Conservation (phyloP, 2,329 filamentous ascomycete genomes). For the Colletotrichum tabaci region DNA sequence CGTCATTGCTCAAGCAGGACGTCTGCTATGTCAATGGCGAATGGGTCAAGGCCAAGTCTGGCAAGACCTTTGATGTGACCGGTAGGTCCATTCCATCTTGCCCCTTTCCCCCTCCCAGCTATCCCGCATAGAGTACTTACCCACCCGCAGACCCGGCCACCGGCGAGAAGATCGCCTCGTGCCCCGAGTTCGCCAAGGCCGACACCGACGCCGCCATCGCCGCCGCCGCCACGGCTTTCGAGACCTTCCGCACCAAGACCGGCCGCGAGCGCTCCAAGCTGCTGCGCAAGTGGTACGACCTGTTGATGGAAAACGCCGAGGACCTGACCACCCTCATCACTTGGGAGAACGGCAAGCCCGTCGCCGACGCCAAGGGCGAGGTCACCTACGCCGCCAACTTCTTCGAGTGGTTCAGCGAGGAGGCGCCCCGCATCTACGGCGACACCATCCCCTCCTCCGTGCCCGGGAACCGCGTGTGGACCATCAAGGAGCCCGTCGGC, state of each 20-base stretch:
- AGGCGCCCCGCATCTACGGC: constrained; percentile 81
- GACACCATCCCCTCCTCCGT: constrained; percentile 80
- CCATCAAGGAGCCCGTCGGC: constrained; percentile 86
- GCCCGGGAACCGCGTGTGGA: constrained; percentile 81
- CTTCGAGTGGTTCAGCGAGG: constrained; percentile 86
- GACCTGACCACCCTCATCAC: constrained; percentile 88
- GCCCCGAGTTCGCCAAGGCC: constrained; percentile 84
- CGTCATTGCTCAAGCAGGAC: constrained; percentile 86
- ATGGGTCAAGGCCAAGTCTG: constrained; percentile 88
- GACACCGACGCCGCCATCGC: constrained; percentile 88
- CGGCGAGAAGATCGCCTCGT: constrained; percentile 83
- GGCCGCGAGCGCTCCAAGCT: constrained; percentile 82
- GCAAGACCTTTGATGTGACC: constrained; percentile 91
- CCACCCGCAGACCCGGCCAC: constrained; percentile 80
- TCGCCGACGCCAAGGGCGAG: constrained; percentile 82
- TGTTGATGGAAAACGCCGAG: constrained; percentile 83
- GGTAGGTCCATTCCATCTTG: constrained; percentile 59
- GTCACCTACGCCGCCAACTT: constrained; percentile 81
- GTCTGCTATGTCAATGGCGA: constrained; percentile 91
- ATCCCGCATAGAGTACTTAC: neutral
- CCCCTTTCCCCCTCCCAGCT: constrained; percentile 6
- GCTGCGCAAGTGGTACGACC: constrained; percentile 85
- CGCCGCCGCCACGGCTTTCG: constrained; percentile 84
- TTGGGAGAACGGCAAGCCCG: constrained; percentile 91
- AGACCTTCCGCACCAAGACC: constrained; percentile 78